Conservation (phyloP, 2,329 filamentous ascomycete species). For the Beauveria asiatica region DNA sequence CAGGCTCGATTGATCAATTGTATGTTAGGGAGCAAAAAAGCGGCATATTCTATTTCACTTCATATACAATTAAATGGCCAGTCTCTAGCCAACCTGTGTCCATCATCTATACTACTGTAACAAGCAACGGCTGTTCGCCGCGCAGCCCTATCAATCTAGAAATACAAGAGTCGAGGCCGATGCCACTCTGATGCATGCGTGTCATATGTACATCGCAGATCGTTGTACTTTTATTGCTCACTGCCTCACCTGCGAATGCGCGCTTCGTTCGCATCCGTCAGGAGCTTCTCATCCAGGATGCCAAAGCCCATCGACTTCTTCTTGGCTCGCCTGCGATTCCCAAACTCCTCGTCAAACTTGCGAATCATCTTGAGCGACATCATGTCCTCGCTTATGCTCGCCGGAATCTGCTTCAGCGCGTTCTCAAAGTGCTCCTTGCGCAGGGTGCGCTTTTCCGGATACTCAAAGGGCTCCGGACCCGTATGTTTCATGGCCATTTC, state of each 20-base stretch:
- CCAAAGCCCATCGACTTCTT: conserved; percentile 53
- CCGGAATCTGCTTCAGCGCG: conserved; percentile 79
- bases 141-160: not conserved
- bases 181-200: not conserved
- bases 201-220: not conserved
- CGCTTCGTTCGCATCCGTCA: conserved; percentile 34
- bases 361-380: conserved; percentile 72
- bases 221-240: not conserved
- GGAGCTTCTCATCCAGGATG: conserved; percentile 29
- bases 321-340: conserved; percentile 64
- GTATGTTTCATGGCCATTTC: conserved; percentile 28
- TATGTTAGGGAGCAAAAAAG: not conserved
- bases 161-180: not conserved
- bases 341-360: conserved; percentile 94
- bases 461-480: conserved; percentile 42
- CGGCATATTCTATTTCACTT: not conserved
- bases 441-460: conserved; percentile 52
- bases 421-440: conserved; percentile 68
- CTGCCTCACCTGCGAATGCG: conserved; percentile 28
- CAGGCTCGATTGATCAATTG: not conserved
- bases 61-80: conserved; percentile 8
- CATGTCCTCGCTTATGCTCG: conserved; percentile 94
- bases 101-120: conserved; percentile 1
- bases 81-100: not conserved
- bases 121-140: not conserved